phyloP scores from a whole-genome alignment of 805 yeast species.

The Cyberlindnera lachancei region DNA sequence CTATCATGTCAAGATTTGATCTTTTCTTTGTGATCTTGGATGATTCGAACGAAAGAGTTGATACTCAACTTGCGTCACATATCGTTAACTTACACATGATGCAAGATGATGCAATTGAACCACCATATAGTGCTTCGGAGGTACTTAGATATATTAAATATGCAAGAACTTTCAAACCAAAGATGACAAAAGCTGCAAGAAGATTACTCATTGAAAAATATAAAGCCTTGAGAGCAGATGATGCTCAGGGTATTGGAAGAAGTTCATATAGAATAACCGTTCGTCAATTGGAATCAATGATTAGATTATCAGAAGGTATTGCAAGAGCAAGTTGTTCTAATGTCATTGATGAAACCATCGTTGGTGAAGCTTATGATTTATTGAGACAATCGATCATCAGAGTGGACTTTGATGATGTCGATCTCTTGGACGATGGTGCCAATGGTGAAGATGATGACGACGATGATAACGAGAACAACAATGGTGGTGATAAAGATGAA shows the following conservation, averaged over 20 bases:
- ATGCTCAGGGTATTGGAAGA: constrained; percentile 81
- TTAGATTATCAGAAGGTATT: constrained; percentile 89
- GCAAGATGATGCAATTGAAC: constrained; percentile 81
- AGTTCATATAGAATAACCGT: constrained; percentile 92
- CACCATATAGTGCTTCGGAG: constrained; percentile 87
- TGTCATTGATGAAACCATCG: constrained; percentile 71
- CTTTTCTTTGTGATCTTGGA: constrained; percentile 89
- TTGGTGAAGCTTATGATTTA: constrained; percentile 87
- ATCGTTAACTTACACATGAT: constrained; percentile 90
- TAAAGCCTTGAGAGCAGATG: constrained; percentile 81
- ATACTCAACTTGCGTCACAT: constrained; percentile 84
- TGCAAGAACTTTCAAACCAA: constrained; percentile 89
- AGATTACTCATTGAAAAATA: constrained; percentile 69
- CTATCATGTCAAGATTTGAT: constrained; percentile 97
- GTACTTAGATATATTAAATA: constrained; percentile 81
- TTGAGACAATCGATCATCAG: constrained; percentile 86
- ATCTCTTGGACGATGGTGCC: constrained; percentile 59
- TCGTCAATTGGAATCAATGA: constrained; percentile 91
- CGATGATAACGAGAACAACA: constrained; percentile 2
- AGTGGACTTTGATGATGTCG: constrained; percentile 90
- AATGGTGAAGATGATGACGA: constrained; percentile 34
- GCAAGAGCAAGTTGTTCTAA: constrained; percentile 83
- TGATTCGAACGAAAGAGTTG: constrained; percentile 87
- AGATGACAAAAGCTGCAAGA: constrained; percentile 75
- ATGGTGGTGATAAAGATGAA: constrained; percentile 6